Base-by-base conservation (phyloP, 2,329 filamentous ascomycete species). In the Ilyonectria destructans region DNA sequence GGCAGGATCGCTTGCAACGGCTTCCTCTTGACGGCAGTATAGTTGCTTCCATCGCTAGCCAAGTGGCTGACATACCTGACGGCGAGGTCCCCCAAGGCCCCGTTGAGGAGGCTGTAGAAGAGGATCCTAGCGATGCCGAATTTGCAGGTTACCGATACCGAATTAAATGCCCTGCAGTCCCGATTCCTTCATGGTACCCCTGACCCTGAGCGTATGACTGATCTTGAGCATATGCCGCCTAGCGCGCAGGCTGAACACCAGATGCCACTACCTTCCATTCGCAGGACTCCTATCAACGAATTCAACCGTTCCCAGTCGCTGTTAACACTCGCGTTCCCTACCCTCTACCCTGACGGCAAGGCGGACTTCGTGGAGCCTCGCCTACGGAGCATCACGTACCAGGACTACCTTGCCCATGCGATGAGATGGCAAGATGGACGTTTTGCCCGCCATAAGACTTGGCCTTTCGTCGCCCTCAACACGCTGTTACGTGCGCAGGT, bases 1-100 rank as follows among this genome's bases (percentile, higher is more conserved):
- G 23, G 23, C 23, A 23, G 23, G 23, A 23, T 23, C 23, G 23
- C 23, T 23, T 23, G 23, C 23, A 23, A 23, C 23, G 23, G 23
- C 23, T 23, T 23, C 23, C 23, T 23, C 23, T 23, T 23, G 23
- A 55, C 33, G 33, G 33, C 33, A 35, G 33, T 3, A 35, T 35
- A 35, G 33, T 35, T 35, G 33, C 33, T 35, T 35, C 33, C 33
- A 35, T 35, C 3, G 33, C 51, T 31, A 31, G 51, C 51, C 51
- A 55, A 55, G 51, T 55, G 51, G 51, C 51, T 55, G 51, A 55
- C 51, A 55, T 55, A 55, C 51, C 51, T 55, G 29, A 55, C 51
- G 26, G 51, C 51, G 29, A 55, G 51, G 5, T 35, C 33, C 33
- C 33, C 33, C 13, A 35, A 9, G 13, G 33, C 33, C 33, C 33